phyloP scores from a whole-genome alignment of 2,329 filamentous ascomycete genomes.

The Penicillium paneum region DNA sequence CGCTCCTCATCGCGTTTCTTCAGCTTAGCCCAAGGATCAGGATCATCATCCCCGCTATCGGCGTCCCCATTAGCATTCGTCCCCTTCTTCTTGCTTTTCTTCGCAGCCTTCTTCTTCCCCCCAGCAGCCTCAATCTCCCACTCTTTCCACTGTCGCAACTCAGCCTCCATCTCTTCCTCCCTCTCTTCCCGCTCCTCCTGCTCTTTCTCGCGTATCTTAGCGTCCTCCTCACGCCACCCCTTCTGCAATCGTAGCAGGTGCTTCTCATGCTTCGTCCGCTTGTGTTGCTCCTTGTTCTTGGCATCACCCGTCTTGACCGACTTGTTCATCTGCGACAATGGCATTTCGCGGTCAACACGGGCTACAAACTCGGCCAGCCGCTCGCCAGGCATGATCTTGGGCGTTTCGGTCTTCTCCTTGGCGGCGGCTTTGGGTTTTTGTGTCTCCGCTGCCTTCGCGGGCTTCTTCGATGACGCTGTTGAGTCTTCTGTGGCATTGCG shows the following conservation, averaged over 20 bases:
- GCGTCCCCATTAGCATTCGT: conserved; percentile 43
- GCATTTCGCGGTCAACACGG: conserved; percentile 80
- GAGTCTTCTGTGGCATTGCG: conserved; percentile 23
- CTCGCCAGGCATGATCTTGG: conserved; percentile 79
- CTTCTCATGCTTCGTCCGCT: conserved; percentile 77
- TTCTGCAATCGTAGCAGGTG: conserved; percentile 63
- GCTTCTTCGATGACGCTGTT: conserved; percentile 13
- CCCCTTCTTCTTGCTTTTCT: conserved; percentile 45
- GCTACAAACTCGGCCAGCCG: conserved; percentile 74
- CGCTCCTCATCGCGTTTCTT: conserved; percentile 54
- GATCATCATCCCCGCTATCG: conserved; percentile 59
- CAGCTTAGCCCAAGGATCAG: conserved; percentile 75
- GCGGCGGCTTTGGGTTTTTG: conserved; percentile 7
- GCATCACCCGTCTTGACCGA: conserved; percentile 36
- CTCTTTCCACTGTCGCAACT: conserved; percentile 62
- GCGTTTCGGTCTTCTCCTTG: conserved; percentile 35
- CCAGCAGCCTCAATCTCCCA: conserved; percentile 56
- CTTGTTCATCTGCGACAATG: conserved; percentile 68
- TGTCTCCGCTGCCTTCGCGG: not conserved
- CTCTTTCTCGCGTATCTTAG: conserved; percentile 65
- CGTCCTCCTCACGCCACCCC: conserved; percentile 57
- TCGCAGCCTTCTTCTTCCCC: conserved; percentile 40
- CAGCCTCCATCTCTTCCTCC: conserved; percentile 60
- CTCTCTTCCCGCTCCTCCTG: conserved; percentile 70
- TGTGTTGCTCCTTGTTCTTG: conserved; percentile 49